phyloP scores from a whole-genome alignment of 2,329 filamentous ascomycete species.

The Pleoardoris graminearum region DNA sequence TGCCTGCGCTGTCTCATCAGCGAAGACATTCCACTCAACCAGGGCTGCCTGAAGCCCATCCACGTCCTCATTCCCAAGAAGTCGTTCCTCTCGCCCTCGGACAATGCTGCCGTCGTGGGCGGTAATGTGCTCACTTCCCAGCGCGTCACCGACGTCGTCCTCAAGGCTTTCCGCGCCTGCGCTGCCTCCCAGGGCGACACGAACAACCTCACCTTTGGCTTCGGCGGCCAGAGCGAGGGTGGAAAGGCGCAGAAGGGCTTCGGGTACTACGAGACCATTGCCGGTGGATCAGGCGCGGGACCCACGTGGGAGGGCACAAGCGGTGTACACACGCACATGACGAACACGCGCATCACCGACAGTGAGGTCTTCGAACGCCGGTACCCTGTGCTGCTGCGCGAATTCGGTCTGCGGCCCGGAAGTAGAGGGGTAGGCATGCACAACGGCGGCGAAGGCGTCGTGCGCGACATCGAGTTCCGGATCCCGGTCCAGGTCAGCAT shows the following conservation, averaged over 20 bases:
- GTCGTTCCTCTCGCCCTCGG: constrained; percentile 74
- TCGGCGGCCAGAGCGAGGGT: constrained; percentile 59
- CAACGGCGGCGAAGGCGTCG: constrained; percentile 73
- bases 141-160: constrained; percentile 79
- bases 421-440: constrained; percentile 69
- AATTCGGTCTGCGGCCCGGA: constrained; percentile 67
- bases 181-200: constrained; percentile 79
- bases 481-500: constrained; percentile 79
- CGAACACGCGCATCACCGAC: constrained; percentile 83
- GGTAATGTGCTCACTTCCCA: constrained; percentile 79
- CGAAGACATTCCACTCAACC: constrained; percentile 82
- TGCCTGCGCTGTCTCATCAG: constrained; percentile 78
- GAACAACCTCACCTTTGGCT: constrained; percentile 85
- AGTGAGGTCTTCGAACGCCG: constrained; percentile 76
- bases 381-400: constrained; percentile 72
- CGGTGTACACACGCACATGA: constrained; percentile 84
- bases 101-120: constrained; percentile 78
- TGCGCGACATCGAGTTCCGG: constrained; percentile 80
- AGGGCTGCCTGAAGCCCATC: constrained; percentile 79
- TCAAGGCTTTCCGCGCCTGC: constrained; percentile 78
- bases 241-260: constrained; percentile 70
- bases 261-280: constrained; percentile 86
- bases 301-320: constrained; percentile 72
- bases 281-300: constrained; percentile 75
- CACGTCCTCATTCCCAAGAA: constrained; percentile 72